Base-by-base conservation (phyloP, 805 yeast genomes). In the Candida stauntonica region DNA sequence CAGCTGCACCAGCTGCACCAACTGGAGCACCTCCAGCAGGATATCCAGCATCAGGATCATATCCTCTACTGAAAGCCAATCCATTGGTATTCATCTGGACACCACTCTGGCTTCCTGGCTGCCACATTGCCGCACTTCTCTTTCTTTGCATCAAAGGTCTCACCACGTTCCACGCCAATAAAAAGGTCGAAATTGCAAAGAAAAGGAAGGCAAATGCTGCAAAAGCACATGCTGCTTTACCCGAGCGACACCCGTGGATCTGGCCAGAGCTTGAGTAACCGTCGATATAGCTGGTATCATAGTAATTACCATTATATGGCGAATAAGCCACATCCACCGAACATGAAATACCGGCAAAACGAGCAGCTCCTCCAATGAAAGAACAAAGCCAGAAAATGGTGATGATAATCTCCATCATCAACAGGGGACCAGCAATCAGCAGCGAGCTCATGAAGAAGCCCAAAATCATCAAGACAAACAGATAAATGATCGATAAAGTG, bases 311-410 rank as follows among this genome's bases (percentile, higher is more conserved):
- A 20, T 35, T 29, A 4, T 21, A 7, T n/a, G n/a, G n/a, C n/a
- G n/a, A n/a, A n/a, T n/a, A n/a, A n/a, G n/a, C 24, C 24, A 21
- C 11, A 21, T 7, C 24, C 24, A 21, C 7, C 14, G 28, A 26
- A 13, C 68, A 64, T 12, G 58, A 44, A 16, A 44, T 50, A 12
- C 54, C 50, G 28, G 65, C 60, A 36, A 55, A 54, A 4, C 50
- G 46, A 9, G 58, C 41, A 6, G 66, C 64, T 12, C 53, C 47
- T 17, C 64, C 64, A 34, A 64, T 53, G 34, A 63, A 64, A 1
- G 61, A 56, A 33, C 57, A 45, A n/a, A 64, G 38, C 66, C 66
- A 62, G 16, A 64, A 35, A 20, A 60, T 32, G 12, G 52, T 31
- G 28, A 63, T 19, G 6, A 62, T 19, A 5, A 51, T 26, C 41